Percentiles rank a stretch among this genome's conserved stretches.
Evolutionary conservation across 2,329 filamentous ascomycete species (phyloP).

Genomic region (Paraconiothyrium sp.): DNA sequence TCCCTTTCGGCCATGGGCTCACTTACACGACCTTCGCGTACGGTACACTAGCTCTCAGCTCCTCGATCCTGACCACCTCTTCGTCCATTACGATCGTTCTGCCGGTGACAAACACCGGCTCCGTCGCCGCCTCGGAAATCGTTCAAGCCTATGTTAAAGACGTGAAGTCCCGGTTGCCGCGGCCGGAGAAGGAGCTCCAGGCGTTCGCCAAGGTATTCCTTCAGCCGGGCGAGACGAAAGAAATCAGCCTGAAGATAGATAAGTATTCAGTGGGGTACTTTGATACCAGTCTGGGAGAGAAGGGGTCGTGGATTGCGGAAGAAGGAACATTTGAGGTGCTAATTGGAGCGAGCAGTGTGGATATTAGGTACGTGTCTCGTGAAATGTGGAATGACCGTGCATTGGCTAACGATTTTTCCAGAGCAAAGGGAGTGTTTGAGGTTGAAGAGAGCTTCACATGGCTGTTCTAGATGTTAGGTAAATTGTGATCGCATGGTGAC

Average conservation of each 20-base stretch:
- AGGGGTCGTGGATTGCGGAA: slow-evolving; percentile 70
- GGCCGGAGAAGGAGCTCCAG: slow-evolving; percentile 75
- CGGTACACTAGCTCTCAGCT: slow-evolving; percentile 64
- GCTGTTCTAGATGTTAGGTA: neutral
- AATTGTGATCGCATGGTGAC: neutral
- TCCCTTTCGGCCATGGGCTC: slow-evolving; percentile 81
- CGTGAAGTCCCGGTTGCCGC: slow-evolving; percentile 67
- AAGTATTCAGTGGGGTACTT: slow-evolving; percentile 68
- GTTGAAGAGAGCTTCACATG: slow-evolving; percentile 12
- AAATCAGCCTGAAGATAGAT: slow-evolving; percentile 47
- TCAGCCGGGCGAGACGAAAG: slow-evolving; percentile 48
- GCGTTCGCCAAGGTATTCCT: slow-evolving; percentile 65
- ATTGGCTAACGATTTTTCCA: neutral
- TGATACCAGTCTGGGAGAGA: slow-evolving; percentile 62
- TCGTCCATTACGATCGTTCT: slow-evolving; percentile 58
- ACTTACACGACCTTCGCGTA: slow-evolving; percentile 79
- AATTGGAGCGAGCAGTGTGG: slow-evolving; percentile 69
- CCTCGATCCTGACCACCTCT: slow-evolving; percentile 58
- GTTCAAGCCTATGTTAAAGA: slow-evolving; percentile 76
- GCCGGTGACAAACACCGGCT: slow-evolving; percentile 66
- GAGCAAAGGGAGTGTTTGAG: slow-evolving; percentile 8
- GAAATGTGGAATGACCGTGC: neutral
- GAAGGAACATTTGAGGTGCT: slow-evolving; percentile 69
- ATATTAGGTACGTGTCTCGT: slow-evolving; percentile 65
- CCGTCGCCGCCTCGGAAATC: slow-evolving; percentile 67